Conservation (phyloP, 495 filamentous ascomycete genomes). For the Trichoderma gamsii region DNA sequence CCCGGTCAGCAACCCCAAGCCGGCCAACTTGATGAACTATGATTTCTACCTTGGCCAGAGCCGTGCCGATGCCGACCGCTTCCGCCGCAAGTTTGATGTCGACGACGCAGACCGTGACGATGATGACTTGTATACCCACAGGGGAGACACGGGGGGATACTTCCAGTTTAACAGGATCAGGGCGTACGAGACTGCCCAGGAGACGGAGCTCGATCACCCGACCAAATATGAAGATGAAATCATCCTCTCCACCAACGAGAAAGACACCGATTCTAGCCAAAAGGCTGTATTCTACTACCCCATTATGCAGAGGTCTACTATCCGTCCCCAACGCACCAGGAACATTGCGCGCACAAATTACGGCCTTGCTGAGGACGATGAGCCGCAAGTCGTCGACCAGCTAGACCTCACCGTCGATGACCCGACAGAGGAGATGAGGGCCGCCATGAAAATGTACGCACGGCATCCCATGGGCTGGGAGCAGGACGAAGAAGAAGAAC, state of each 20-base stretch:
- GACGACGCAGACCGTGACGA: conserved; percentile 63
- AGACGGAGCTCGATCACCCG: conserved; percentile 59
- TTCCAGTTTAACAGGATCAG: conserved; percentile 75
- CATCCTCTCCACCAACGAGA: conserved; percentile 42
- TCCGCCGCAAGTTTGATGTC: conserved; percentile 68
- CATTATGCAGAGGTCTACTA: conserved; percentile 58
- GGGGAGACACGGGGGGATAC: conserved; percentile 36
- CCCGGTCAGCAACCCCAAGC: conserved; percentile 55
- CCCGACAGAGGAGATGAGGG: conserved; percentile 34
- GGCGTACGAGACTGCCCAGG: conserved; percentile 73
- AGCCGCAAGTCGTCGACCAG: conserved; percentile 38
- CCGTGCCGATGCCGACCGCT: conserved; percentile 46
- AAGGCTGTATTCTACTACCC: conserved; percentile 89
- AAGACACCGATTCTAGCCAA: conserved; percentile 28
- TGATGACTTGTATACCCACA: conserved; percentile 58
- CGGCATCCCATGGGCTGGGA: conserved; percentile 36
- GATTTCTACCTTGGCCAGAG: conserved; percentile 70
- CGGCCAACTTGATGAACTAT: conserved; percentile 62
- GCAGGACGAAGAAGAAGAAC: conserved; percentile 23
- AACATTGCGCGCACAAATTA: conserved; percentile 46
- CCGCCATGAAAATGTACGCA: conserved; percentile 35
- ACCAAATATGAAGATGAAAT: conserved; percentile 55
- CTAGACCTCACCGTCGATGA: conserved; percentile 39
- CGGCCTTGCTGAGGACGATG: conserved; percentile 32
- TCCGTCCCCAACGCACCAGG: conserved; percentile 51